Base-by-base conservation (phyloP, 495 filamentous ascomycete species). In the Penicillium silybi region DNA sequence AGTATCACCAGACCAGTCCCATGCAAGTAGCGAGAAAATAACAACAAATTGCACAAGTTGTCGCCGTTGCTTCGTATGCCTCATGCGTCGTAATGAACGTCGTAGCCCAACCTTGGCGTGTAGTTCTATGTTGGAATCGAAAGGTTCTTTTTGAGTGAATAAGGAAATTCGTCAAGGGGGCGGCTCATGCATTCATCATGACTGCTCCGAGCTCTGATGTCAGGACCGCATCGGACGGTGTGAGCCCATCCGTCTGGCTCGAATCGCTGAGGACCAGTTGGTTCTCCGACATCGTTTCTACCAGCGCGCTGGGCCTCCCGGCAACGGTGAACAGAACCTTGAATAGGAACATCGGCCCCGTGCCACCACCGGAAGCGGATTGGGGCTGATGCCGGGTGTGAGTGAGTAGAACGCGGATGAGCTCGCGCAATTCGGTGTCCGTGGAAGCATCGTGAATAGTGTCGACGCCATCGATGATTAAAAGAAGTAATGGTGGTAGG, bases 291-390 rank as follows among this genome's bases (percentile, higher is more conserved):
- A 74, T 60, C 5, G 67, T 68, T 37, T 74, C 71, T 15, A 68
- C 59, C 48, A 74, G 55, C 27, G 66, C 66, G 37, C 57, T 64
- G 8, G 67, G 64, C 45, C 64, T 63, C 25, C 71, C 69, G 6
- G 59, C 50, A 11, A 72, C 70, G 10, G 73, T 77, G 44, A 76
- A 74, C 9, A 76, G 56, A 6, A 71, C 65, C 44, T 76, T 76
- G 44, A 77, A 58, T 2, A 75, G 41, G 46, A 65, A 62, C 3
- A 59, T 52, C 5, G 69, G 61, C n/a, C 57, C 61, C n/a, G 65
- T 61, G n/a, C 53, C 56, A 20, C 62, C 47, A 41, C 40, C 51
- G 16, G 54, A 59, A 11, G 56, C 60, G 1, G 59, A 41, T 40
- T 50, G 58, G 7, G 55, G 46, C 34, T 64, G 63, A 46, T 67